A percentile compares a stretch with the other conserved stretches of the same genome.
phyloP scores from a whole-genome alignment of 1,284 basidiomycete species.

The Kalmanozyma brasiliensis region DNA sequence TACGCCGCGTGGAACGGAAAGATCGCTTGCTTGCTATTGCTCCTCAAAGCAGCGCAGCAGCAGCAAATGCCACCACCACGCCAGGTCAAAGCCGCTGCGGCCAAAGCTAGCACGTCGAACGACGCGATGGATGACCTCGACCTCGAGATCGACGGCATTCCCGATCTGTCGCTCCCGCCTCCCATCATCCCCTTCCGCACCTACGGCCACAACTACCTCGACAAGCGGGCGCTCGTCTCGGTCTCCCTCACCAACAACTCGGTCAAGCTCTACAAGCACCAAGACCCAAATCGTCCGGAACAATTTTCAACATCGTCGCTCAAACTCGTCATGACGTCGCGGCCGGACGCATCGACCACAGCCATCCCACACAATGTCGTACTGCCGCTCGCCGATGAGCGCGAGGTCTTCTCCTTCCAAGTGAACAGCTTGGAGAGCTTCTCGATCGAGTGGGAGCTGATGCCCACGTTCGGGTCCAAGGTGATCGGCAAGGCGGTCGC shows the following conservation, averaged over 20 bases:
- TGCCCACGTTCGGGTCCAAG: constrained; percentile 98
- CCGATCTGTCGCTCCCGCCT: constrained; percentile 90
- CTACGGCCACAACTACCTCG: constrained; percentile 72
- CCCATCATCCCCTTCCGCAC: constrained; percentile 88
- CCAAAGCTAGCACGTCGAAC: constrained; percentile 16
- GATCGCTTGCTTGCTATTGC: constrained; percentile 72
- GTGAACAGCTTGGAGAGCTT: constrained; percentile 79
- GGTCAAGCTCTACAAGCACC: constrained; percentile 63
- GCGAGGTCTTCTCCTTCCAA: constrained; percentile 90
- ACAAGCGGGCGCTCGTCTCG: constrained; percentile 86
- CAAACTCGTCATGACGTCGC: constrained; percentile 90
- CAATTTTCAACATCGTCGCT: constrained; percentile 75
- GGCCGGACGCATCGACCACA: constrained; percentile 78
- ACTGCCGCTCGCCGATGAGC: constrained; percentile 79
- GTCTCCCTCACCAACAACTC: constrained; percentile 72
- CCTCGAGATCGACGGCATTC: constrained; percentile 81
- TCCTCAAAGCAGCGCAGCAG: constrained; percentile 64
- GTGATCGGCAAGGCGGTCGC: constrained; percentile 93
- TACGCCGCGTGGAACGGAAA: constrained; percentile 99
- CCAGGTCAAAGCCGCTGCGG: constrained; percentile 17
- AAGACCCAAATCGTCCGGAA: constrained; percentile 62
- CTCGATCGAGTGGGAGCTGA: constrained; percentile 90
- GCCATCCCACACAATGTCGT: constrained; percentile 75
- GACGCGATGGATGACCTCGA: constrained; percentile 55
- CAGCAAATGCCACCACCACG: constrained; percentile 1